A percentile compares a stretch with the other conserved stretches of the same genome.
Conservation (phyloP, 495 filamentous ascomycete species). For the Penicillium waksmanii region DNA sequence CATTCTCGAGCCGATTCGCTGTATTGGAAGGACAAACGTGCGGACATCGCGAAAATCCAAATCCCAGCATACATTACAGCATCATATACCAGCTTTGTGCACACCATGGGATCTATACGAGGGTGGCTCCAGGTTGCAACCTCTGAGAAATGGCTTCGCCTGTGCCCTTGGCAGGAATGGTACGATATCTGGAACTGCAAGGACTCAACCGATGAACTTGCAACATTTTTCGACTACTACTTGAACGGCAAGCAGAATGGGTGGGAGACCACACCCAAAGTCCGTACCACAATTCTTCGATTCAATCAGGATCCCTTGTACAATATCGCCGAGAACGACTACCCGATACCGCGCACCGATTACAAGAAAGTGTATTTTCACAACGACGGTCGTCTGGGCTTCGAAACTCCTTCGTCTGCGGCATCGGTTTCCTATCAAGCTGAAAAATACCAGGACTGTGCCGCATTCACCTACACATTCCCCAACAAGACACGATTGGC, state of each 20-base stretch:
- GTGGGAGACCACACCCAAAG: slow-evolving; percentile 39
- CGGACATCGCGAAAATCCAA: slow-evolving; percentile 19
- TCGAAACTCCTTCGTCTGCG: background rate
- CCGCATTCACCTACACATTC: slow-evolving; percentile 30
- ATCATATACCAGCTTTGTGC: slow-evolving; percentile 33
- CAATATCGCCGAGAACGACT: slow-evolving; percentile 3
- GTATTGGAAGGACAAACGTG: slow-evolving; percentile 33
- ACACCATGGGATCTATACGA: slow-evolving; percentile 43
- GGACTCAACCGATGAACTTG: slow-evolving; percentile 16
- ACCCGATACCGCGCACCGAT: background rate
- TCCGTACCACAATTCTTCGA: slow-evolving; percentile 27
- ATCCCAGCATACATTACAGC: slow-evolving; percentile 30
- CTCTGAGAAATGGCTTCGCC: slow-evolving; percentile 3
- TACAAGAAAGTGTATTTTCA: slow-evolving; percentile 7
- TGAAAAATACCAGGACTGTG: background rate
- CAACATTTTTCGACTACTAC: background rate
- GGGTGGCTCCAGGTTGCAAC: slow-evolving; percentile 34
- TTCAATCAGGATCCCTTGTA: background rate
- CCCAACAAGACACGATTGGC: slow-evolving; percentile 27
- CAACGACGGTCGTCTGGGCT: background rate
- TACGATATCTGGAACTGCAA: slow-evolving; percentile 12
- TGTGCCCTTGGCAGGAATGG: slow-evolving; percentile 13
- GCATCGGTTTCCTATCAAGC: background rate
- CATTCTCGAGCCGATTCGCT: slow-evolving; percentile 7
- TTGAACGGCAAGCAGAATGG: background rate